Percentiles rank a stretch among this genome's conserved stretches.
Conservation (phyloP, 2,329 filamentous ascomycete species). For the Phyllosticta paracitricarpa region DNA sequence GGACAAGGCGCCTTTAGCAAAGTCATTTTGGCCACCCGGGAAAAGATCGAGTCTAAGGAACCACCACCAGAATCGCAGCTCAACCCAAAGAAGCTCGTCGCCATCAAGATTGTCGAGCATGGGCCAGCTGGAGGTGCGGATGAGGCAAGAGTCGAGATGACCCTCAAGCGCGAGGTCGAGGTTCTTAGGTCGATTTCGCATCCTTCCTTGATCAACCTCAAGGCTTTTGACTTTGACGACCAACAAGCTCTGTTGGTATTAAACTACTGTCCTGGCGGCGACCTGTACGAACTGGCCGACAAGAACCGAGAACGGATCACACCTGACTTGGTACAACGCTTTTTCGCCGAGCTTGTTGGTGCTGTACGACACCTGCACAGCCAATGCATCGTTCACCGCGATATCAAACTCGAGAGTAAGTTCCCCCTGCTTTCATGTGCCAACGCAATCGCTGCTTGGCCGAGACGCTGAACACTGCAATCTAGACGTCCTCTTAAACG, state of each 20-base stretch:
- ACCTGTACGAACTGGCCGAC: slow-evolving; percentile 87
- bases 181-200: slow-evolving; percentile 84
- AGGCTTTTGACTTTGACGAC: slow-evolving; percentile 80
- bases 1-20: slow-evolving; percentile 94
- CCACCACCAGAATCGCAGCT: slow-evolving; percentile 39
- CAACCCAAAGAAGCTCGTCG: slow-evolving; percentile 73
- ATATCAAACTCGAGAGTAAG: slow-evolving; percentile 96
- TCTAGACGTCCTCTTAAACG: slow-evolving; percentile 81
- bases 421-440: slow-evolving; percentile 19
- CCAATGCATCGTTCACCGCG: slow-evolving; percentile 81
- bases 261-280: slow-evolving; percentile 86
- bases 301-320: slow-evolving; percentile 58
- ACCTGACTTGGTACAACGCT: slow-evolving; percentile 62
- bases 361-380: slow-evolving; percentile 80
- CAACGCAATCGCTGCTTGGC: slow-evolving; percentile 12
- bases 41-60: slow-evolving; percentile 40
- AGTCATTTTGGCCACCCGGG: slow-evolving; percentile 81
- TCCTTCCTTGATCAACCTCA: slow-evolving; percentile 81
- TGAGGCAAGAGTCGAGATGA: slow-evolving; percentile 86
- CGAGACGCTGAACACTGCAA: slow-evolving; percentile 18
- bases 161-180: slow-evolving; percentile 86
- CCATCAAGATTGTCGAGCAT: slow-evolving; percentile 91
- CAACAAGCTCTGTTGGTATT: slow-evolving; percentile 76
- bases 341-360: slow-evolving; percentile 80
- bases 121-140: slow-evolving; percentile 88